Evolutionary conservation across 139 green algal genomes (phyloP), one percentile per base, ranked within the genome.

Genomic region (Yamagishiella unicocca): DNA sequence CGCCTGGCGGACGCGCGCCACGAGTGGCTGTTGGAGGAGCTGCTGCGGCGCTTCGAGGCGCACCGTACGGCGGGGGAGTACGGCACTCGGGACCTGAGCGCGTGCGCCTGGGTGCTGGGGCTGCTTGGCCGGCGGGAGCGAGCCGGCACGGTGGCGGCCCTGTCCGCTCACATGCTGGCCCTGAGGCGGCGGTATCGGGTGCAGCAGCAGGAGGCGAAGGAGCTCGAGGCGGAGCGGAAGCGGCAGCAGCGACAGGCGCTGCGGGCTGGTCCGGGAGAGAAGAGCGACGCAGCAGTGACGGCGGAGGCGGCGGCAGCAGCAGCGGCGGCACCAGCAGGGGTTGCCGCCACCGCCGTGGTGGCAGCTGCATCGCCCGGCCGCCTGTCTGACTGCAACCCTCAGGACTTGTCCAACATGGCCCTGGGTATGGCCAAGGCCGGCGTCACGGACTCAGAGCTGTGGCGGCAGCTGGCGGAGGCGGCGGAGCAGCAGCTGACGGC

Each of bases 71-170:
- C 46, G 27, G 82, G 67, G 25, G 19, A 12, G 14, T 87, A 87
- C 67, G 82, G 66, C 46, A 58, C 40, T 3, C 33, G 64, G 9
- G 82, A 91, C 42, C 45, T 91, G 40, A 72, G 50, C 74, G 62
- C 38, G 21, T 53, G 58, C 22, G 82, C 82, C 29, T 91, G 88
- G 88, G 74, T 82, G 50, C 50, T 91, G 35, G 88, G 70, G 29
- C 66, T 40, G 24, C 64, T 86, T 31, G 80, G 80, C 17, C 43
- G 62, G 33, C 22, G 21, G 6, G 80, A 77, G 31, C 25, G 31
- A 0, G 42, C 31, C 10, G 43, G 2, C 4, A 22, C 67, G 80
- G 80, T 54, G 43, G 31, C 21, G 31, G 42, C 37, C 42, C n/a
- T 77, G 62, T n/a, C 35, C 5, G 22, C 0, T 25, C 7, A 67